Base-by-base conservation (phyloP, 1,139 yeast genomes). In the Hyphopichia wangnamkhiaoensis region DNA sequence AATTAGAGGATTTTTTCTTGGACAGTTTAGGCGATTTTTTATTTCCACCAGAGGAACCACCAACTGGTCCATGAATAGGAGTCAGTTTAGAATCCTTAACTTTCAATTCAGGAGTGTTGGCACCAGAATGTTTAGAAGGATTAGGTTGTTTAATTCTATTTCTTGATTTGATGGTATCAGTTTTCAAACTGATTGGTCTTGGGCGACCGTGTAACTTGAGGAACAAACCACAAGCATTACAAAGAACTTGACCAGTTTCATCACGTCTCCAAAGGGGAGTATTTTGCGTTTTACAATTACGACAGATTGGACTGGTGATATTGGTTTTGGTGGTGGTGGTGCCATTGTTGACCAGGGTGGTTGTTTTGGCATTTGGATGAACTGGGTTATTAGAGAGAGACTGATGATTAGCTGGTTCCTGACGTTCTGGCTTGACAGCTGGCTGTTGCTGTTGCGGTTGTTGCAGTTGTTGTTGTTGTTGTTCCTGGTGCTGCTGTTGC, bases 211-310 rank as follows among this genome's bases (percentile, higher is more conserved):
- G 98, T 31, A 91, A 74, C 63, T 91, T 91, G 46, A 91, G 68
- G 56, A 91, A 91, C 39, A 91, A 71, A 0, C 98, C 98, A 67
- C 97, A 91, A 4, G 98, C 98, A 65, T 91, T 91, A 61, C 98
- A 91, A 37, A 91, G 74, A 13, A 89, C 95, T 50, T 88, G 94
- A 13, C 98, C 98, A 14, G 86, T 79, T 57, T 90, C 96, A 61
- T 90, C 96, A 50, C 97, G 74, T 61, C 98, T 76, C 98, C 98
- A 91, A 20, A 91, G 69, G 1, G 98, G 98, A 1, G 98, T 91
- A 1, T 93, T 90, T 44, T 88, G 86, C 5, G 98, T 91, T 52
- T 84, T 79, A 65, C 98, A 91, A 61, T 91, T 91, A 50, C 85
- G 88, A 61, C 97, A 91, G 17, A 84, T 76, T 1, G 96, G 91